Conservation (phyloP, 2,329 filamentous ascomycete genomes). For the Cadophora sp. region DNA sequence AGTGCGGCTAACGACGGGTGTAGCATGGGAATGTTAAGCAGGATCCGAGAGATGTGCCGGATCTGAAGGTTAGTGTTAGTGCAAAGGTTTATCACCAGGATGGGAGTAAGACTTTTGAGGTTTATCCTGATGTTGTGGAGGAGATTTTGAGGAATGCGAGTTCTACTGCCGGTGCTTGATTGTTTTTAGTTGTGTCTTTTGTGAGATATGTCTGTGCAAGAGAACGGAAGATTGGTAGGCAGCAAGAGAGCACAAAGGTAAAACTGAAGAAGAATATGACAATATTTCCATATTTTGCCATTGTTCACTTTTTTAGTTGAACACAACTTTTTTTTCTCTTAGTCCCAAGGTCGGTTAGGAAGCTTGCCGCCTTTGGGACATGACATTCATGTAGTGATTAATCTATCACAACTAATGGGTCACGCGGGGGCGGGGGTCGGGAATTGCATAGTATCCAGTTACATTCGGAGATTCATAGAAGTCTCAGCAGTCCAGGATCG, state of each 20-base stretch:
- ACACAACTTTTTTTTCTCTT: no score
- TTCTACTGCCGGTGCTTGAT: neutral
- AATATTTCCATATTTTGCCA: slow-evolving; percentile 1
- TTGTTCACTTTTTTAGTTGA: neutral
- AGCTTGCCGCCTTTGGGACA: no score
- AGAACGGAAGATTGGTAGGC: slow-evolving; percentile 5
- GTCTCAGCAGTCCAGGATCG: no score
- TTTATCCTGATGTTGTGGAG: slow-evolving; percentile 13
- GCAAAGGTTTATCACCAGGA: slow-evolving; percentile 12
- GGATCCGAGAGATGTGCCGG: slow-evolving; percentile 13
- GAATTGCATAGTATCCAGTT: no score
- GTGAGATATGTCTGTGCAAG: slow-evolving; percentile 4
- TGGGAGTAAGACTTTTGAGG: slow-evolving; percentile 10
- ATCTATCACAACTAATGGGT: no score
- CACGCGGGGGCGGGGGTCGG: no score
- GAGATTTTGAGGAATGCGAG: slow-evolving; percentile 12
- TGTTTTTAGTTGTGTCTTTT: slow-evolving; percentile 10
- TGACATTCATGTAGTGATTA: no score
- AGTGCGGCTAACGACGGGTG: slow-evolving; percentile 7
- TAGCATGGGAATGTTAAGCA: slow-evolving; percentile 1
- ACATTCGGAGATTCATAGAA: no score
- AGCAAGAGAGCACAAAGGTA: slow-evolving; percentile 9
- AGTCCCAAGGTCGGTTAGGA: no score
- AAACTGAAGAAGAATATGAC: slow-evolving; percentile 5
- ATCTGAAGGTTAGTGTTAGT: slow-evolving; percentile 13